A percentile compares a stretch with the other conserved stretches of the same genome.
These are phyloP conservation scores for Xylaria castorea DNA, from an alignment of 495 filamentous ascomycete genomes.

Conservation along the genomic window DNA sequence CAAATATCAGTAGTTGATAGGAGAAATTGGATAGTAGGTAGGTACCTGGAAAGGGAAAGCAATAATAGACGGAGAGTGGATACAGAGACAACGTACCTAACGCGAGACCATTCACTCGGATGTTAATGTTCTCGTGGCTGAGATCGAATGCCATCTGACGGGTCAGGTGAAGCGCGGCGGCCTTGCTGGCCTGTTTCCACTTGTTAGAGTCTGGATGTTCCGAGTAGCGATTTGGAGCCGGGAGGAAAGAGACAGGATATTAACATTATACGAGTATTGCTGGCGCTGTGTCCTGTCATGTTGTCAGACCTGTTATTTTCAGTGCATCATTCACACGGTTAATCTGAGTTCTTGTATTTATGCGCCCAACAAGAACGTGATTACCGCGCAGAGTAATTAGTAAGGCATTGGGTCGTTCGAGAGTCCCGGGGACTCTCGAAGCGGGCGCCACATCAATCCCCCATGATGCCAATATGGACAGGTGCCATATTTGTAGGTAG, in stretches of 20 bases:
- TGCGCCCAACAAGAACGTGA: not conserved
- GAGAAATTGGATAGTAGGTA: not conserved
- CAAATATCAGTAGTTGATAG: not conserved
- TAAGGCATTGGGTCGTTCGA: not conserved
- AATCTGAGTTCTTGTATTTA: not conserved
- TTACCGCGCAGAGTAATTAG: not conserved
- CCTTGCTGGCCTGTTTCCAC: conserved; percentile 63
- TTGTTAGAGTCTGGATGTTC: not conserved
- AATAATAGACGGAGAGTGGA: not conserved
- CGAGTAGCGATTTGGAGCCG: too few relatives aligned
- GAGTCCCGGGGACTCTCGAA: not conserved
- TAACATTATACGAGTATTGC: conserved; percentile 74
- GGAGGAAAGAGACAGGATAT: not conserved
- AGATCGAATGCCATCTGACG: conserved; percentile 55
- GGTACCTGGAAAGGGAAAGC: not conserved
- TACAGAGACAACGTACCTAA: conserved; percentile 34
- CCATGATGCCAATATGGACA: not conserved
- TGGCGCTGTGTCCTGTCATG: conserved; percentile 65
- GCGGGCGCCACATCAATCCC: not conserved
- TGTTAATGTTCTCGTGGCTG: conserved; percentile 50
- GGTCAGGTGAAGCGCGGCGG: conserved; percentile 73
- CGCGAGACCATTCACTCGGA: conserved; percentile 76
- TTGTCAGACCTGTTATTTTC: conserved; percentile 30
- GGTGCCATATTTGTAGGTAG: not conserved
- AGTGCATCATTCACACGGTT: not conserved